Conservation (phyloP, 257 asterid genomes). For the Solanum neorickii region DNA sequence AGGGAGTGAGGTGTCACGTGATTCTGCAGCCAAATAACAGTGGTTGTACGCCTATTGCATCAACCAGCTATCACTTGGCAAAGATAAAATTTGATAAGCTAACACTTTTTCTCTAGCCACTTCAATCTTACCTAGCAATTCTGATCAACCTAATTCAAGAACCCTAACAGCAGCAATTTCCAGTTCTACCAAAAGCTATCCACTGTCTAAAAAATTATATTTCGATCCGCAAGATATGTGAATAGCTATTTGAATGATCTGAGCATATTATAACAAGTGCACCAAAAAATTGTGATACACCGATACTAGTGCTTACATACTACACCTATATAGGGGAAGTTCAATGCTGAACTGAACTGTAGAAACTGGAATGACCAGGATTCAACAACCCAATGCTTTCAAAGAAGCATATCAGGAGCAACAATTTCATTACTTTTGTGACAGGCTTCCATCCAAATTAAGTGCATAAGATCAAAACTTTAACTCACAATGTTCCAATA, state of each 20-base stretch:
- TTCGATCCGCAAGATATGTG: neutral
- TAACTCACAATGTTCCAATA: conserved; percentile 64
- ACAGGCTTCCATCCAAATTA: neutral
- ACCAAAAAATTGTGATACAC: neutral
- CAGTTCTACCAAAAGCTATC: neutral
- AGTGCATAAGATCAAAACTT: neutral
- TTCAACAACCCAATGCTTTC: neutral
- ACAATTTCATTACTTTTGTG: neutral
- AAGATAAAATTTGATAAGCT: neutral
- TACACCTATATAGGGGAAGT: neutral
- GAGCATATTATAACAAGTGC: neutral
- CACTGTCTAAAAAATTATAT: neutral
- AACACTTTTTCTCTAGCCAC: neutral
- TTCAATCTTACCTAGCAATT: neutral
- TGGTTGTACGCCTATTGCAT: neutral
- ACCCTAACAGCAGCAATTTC: neutral
- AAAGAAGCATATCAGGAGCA: neutral
- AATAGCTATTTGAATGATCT: neutral
- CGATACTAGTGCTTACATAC: neutral
- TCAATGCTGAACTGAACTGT: neutral
- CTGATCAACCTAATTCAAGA: neutral
- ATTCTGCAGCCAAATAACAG: neutral
- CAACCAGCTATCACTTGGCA: neutral
- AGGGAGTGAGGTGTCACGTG: neutral
- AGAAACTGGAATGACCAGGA: neutral